Evolutionary conservation across 305 asterid species (phyloP).

Genomic region (Solanum hybrid): DNA sequence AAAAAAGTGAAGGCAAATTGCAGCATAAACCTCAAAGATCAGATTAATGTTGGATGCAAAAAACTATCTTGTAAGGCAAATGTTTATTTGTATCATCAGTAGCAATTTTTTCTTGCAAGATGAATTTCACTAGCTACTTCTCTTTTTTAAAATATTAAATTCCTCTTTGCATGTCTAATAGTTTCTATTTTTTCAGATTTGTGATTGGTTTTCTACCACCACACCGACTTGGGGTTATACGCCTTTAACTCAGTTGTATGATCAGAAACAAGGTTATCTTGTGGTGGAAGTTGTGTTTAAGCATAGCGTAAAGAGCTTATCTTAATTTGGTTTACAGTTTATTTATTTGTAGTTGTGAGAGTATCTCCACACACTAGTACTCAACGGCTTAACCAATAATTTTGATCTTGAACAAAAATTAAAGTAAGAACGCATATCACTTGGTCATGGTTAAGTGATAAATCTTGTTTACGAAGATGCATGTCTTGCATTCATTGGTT

Average conservation of each 20-base stretch:
- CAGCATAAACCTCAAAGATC: neutral
- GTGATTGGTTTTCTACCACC: neutral
- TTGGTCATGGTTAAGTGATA: neutral
- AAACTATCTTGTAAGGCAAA: neutral
- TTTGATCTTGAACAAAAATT: neutral
- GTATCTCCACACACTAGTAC: neutral
- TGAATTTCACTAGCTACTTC: neutral
- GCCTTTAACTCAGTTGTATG: neutral
- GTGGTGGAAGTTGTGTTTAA: neutral
- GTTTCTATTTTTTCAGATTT: neutral
- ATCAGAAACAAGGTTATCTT: neutral
- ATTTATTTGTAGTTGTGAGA: neutral
- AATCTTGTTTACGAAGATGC: neutral
- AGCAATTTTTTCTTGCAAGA: neutral
- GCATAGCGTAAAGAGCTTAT: neutral
- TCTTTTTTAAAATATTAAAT: neutral
- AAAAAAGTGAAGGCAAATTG: neutral
- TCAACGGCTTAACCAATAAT: neutral
- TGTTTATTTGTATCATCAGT: neutral
- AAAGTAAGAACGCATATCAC: neutral
- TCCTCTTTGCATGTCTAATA: neutral
- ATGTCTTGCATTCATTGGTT: neutral
- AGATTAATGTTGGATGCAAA: neutral
- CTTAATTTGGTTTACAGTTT: neutral
- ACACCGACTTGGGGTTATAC: neutral